phyloP scores from a whole-genome alignment of 225 moss, liverwort and hornwort genomes.

The Ulota crispa region DNA sequence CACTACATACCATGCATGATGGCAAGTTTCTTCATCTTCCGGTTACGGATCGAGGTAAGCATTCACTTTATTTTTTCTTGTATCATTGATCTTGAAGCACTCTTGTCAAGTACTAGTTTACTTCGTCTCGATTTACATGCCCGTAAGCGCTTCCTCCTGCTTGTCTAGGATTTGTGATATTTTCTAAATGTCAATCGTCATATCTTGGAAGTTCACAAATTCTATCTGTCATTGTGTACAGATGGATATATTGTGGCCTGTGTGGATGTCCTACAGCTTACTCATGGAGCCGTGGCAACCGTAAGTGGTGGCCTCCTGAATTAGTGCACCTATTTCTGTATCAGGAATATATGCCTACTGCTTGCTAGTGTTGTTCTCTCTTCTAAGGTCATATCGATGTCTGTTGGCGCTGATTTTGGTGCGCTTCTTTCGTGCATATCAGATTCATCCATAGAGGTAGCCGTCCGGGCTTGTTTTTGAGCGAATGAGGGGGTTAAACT shows the following conservation, averaged over 20 bases:
- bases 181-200: not conserved
- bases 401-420: constrained; percentile 4
- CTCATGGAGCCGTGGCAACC: constrained; percentile 98
- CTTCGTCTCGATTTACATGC: not conserved
- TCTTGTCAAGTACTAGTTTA: not conserved
- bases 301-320: constrained; percentile 49
- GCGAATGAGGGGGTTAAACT: constrained; percentile 6
- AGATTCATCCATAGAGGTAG: constrained; percentile 15
- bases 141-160: constrained; percentile 6
- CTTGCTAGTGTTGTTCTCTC: constrained; percentile 7
- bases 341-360: not conserved
- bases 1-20: constrained; percentile 98
- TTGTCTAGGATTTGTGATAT: not conserved
- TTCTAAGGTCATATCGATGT: not conserved
- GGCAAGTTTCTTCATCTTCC: constrained; percentile 99
- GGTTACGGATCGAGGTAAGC: constrained; percentile 81
- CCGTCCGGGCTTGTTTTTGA: constrained; percentile 6
- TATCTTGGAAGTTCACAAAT: constrained; percentile 8
- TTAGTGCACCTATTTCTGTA: constrained; percentile 14
- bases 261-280: constrained; percentile 94
- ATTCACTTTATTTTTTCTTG: not conserved
- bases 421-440: constrained; percentile 1
- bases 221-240: constrained; percentile 38
- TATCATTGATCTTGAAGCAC: not conserved
- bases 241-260: constrained; percentile 95